phyloP scores from a whole-genome alignment of 352 stramenopile genomes.

The Phytophthora multivora region DNA sequence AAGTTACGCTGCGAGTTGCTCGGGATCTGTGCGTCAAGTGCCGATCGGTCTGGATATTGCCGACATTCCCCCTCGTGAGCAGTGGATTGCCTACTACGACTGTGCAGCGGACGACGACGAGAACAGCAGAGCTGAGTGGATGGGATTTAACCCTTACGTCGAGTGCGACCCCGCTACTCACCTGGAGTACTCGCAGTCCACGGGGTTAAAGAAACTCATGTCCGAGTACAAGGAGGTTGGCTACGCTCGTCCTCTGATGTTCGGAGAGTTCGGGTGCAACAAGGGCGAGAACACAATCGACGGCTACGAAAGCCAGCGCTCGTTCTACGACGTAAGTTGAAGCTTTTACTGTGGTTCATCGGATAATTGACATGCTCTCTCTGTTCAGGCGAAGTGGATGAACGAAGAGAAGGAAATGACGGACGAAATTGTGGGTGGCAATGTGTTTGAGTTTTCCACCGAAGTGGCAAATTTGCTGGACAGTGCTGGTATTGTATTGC shows the following conservation, averaged over 20 bases:
- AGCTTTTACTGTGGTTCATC: slow-evolving; percentile 6
- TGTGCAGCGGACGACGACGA: slow-evolving; percentile 52
- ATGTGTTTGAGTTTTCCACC: slow-evolving; percentile 80
- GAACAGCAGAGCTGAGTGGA: slow-evolving; percentile 55
- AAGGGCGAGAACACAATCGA: slow-evolving; percentile 53
- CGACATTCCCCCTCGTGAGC: slow-evolving; percentile 53
- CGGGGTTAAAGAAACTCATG: slow-evolving; percentile 64
- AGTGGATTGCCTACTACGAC: slow-evolving; percentile 77
- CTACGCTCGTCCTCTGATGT: slow-evolving; percentile 69
- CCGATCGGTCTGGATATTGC: slow-evolving; percentile 71
- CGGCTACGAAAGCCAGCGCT: slow-evolving; percentile 68
- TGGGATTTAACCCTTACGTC: slow-evolving; percentile 71
- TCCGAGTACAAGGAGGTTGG: slow-evolving; percentile 49
- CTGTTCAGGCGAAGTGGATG: slow-evolving; percentile 70
- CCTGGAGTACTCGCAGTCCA: slow-evolving; percentile 58
- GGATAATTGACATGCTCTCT: slow-evolving; percentile 14
- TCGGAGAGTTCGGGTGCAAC: slow-evolving; percentile 84
- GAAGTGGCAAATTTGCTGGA: slow-evolving; percentile 60
- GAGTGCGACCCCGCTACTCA: slow-evolving; percentile 63
- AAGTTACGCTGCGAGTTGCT: slow-evolving; percentile 50
- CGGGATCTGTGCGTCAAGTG: slow-evolving; percentile 48
- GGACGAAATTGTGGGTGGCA: slow-evolving; percentile 63
- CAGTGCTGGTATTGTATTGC: slow-evolving; percentile 23
- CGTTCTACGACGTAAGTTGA: slow-evolving; percentile 56
- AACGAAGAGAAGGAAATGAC: slow-evolving; percentile 55